These are phyloP conservation scores for Phytopythium kandeliae DNA, from an alignment of 352 stramenopile genomes.

Conservation along the genomic window DNA sequence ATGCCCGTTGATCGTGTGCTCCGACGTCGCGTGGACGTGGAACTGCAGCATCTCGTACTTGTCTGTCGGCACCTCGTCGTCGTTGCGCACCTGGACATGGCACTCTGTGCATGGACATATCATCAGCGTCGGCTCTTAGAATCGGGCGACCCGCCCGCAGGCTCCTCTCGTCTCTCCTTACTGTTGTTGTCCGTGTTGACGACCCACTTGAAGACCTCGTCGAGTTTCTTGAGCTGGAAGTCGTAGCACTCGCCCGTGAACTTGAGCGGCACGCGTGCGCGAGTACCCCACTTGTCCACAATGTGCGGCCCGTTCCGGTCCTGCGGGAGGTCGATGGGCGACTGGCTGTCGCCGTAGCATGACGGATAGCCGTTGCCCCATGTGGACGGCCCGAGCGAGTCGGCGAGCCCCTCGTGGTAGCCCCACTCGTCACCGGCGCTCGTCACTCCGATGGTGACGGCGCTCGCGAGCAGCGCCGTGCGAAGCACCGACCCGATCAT, in stretches of 20 bases:
- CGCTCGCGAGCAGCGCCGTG: conserved; percentile 15
- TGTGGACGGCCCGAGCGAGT: conserved; percentile 29
- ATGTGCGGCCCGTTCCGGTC: conserved; percentile 18
- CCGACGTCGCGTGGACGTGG: conserved; percentile 36
- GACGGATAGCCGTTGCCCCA: conserved; percentile 30
- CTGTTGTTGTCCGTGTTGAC: conserved; percentile 24
- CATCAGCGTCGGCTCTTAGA: not conserved
- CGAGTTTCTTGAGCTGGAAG: conserved; percentile 53
- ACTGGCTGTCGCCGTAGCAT: conserved; percentile 44
- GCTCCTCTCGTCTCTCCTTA: conserved; percentile 13
- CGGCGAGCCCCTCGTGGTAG: conserved; percentile 32
- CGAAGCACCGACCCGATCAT: conserved; percentile 21
- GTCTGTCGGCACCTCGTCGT: conserved; percentile 14
- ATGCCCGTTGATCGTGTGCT: conserved; percentile 40
- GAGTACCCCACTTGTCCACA: conserved; percentile 38
- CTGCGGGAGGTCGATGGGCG: conserved; percentile 48
- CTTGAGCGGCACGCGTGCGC: conserved; percentile 32
- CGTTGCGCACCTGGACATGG: conserved; percentile 41
- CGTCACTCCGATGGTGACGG: conserved; percentile 11
- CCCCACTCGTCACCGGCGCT: conserved; percentile 31
- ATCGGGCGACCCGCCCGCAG: not conserved
- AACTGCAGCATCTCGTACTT: conserved; percentile 57
- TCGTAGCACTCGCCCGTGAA: conserved; percentile 40
- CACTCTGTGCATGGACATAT: conserved; percentile 22
- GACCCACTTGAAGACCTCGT: conserved; percentile 63